phyloP scores from a whole-genome alignment of 352 stramenopile genomes.

The Saprolegnia diclina region DNA sequence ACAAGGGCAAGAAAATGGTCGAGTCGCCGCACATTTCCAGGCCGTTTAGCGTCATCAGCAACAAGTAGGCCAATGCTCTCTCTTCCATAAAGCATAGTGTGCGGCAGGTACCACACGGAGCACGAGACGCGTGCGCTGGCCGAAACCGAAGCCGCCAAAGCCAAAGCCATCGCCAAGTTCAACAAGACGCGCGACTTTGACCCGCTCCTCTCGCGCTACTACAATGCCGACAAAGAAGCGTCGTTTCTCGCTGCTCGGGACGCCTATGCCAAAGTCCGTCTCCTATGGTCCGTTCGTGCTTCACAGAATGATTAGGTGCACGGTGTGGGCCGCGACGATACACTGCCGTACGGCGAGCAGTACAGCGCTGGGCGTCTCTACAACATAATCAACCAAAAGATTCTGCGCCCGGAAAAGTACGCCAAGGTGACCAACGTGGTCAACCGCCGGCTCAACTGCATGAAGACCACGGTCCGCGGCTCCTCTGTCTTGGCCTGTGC shows the following conservation, averaged over 20 bases:
- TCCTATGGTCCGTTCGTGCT: not conserved
- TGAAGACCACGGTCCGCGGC: conserved; percentile 55
- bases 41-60: conserved; percentile 71
- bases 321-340: conserved; percentile 42
- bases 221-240: conserved; percentile 49
- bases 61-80: conserved; percentile 45
- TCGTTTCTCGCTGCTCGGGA: conserved; percentile 39
- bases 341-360: conserved; percentile 55
- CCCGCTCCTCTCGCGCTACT: conserved; percentile 52
- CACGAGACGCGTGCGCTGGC: conserved; percentile 40
- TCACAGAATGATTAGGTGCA: too few relatives aligned
- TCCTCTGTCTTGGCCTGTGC: too few relatives aligned
- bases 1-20: conserved; percentile 28
- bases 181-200: conserved; percentile 63
- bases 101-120: conserved; percentile 43
- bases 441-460: conserved; percentile 49
- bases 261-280: conserved; percentile 32
- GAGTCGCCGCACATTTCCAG: conserved; percentile 37
- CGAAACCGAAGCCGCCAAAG: conserved; percentile 41
- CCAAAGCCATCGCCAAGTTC: conserved; percentile 54
- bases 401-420: conserved; percentile 50
- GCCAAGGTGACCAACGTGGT: conserved; percentile 37
- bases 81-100: not conserved
- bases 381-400: conserved; percentile 68
- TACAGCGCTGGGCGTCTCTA: conserved; percentile 65